Conservation (phyloP, 2,329 filamentous ascomycete genomes). For the Monosporascus sp. region DNA sequence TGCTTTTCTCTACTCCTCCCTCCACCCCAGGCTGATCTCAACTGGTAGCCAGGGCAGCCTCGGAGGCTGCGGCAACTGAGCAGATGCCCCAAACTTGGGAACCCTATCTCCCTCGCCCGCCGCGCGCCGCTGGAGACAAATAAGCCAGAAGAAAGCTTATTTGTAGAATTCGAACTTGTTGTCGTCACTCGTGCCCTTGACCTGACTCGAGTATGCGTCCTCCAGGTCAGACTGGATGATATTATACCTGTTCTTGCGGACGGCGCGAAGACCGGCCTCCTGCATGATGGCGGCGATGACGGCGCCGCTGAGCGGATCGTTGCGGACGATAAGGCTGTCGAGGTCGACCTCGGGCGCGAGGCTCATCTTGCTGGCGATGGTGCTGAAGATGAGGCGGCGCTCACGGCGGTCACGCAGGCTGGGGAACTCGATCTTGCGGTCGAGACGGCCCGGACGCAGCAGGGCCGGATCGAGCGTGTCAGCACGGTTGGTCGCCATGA, state of each 20-base stretch:
- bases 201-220: constrained; percentile 94
- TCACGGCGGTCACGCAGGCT: constrained; percentile 88
- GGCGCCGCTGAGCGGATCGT: constrained; percentile 90
- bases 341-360: constrained; percentile 93
- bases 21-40: too few relatives aligned
- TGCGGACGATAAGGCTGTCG: constrained; percentile 92
- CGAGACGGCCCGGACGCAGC: constrained; percentile 87
- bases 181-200: constrained; percentile 68
- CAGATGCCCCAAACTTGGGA: too few relatives aligned
- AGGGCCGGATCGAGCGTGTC: constrained; percentile 95
- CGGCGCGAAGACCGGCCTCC: constrained; percentile 88
- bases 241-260: constrained; percentile 97
- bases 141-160: constrained; percentile 34
- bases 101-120: background rate
- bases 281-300: constrained; percentile 99
- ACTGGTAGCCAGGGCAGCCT: too few relatives aligned
- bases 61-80: too few relatives aligned
- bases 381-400: constrained; percentile 91
- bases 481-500: constrained; percentile 98
- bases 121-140: background rate
- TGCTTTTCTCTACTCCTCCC: too few relatives aligned
- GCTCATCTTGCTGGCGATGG: constrained; percentile 97
- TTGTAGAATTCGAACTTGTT: constrained; percentile 92
- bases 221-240: constrained; percentile 97
- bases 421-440: constrained; percentile 99